These are phyloP conservation scores for Plantago major DNA, from an alignment of 257 asterid genomes.

Conservation along the genomic window DNA sequence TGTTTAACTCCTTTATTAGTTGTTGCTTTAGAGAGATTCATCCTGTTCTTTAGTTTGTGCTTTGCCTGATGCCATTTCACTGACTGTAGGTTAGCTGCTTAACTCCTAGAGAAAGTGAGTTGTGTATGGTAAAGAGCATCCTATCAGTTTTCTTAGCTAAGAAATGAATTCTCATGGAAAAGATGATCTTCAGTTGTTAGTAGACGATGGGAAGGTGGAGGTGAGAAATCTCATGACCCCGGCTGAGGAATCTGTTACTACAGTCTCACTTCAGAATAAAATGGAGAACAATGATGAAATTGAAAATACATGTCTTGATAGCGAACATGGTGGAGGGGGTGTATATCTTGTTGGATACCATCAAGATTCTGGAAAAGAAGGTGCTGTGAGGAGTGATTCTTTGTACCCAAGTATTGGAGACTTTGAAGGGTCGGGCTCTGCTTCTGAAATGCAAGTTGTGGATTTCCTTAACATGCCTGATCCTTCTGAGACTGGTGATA, in stretches of 20 bases:
- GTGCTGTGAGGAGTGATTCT: conserved; percentile 16
- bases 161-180: conserved; percentile 30
- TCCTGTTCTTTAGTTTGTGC: too few species aligned
- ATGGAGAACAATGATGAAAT: conserved; percentile 27
- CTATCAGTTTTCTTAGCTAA: conserved; percentile 19
- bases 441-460: conserved; percentile 2
- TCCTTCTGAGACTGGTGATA: conserved; percentile 13
- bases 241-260: conserved; percentile 29
- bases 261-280: conserved; percentile 27
- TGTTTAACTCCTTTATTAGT: background rate
- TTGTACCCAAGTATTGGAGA: conserved; percentile 16
- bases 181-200: conserved; percentile 22
- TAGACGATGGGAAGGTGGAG: conserved; percentile 22
- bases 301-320: conserved; percentile 18
- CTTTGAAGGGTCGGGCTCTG: conserved; percentile 20
- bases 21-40: background rate
- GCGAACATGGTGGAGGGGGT: conserved; percentile 22
- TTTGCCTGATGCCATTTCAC: background rate
- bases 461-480: conserved; percentile 6
- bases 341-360: conserved; percentile 16
- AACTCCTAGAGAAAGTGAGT: conserved; percentile 3
- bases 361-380: conserved; percentile 7
- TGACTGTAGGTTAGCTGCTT: conserved; percentile 25
- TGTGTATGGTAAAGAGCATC: conserved; percentile 1
- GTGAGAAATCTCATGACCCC: conserved; percentile 15